Percentiles rank a stretch among this genome's conserved stretches.
Conservation (phyloP, 1,284 basidiomycete genomes). For the Takashimella koratensis region DNA sequence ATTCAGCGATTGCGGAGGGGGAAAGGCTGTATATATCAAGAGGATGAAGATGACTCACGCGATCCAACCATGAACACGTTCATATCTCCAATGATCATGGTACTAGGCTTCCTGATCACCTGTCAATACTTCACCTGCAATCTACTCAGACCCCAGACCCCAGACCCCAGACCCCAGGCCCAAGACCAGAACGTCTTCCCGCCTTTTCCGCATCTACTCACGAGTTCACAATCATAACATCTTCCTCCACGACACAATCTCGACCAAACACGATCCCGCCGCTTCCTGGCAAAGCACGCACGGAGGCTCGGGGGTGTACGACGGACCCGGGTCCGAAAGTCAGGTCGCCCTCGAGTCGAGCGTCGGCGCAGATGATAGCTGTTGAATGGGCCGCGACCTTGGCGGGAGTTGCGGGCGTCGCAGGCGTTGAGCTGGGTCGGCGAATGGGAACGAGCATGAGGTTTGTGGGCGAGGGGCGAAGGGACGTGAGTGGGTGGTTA, state of each 20-base stretch:
- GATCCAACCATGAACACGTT: slow-evolving; percentile 92
- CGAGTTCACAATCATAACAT: slow-evolving; percentile 80
- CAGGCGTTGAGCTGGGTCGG: not conserved
- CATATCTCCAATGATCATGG: slow-evolving; percentile 86
- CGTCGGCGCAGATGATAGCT: slow-evolving; percentile 80
- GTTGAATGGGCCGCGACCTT: slow-evolving; percentile 71
- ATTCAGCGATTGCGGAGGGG: no score
- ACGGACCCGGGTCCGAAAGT: slow-evolving; percentile 82
- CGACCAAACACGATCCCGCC: slow-evolving; percentile 83
- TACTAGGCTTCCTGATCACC: slow-evolving; percentile 65
- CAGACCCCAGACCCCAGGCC: no score
- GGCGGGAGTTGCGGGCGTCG: not conserved
- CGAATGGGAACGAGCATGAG: not conserved
- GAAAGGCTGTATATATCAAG: no score
- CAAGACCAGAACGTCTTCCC: no score
- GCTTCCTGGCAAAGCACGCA: slow-evolving; percentile 66
- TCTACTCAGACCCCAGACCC: no score
- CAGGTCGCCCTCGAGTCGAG: slow-evolving; percentile 82
- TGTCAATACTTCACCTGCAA: not conserved
- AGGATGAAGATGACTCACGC: slow-evolving; percentile 67
- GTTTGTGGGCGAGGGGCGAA: not conserved
- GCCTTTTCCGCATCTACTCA: slow-evolving; percentile 44
- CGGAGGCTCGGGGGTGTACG: slow-evolving; percentile 88
- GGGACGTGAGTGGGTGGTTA: not conserved
- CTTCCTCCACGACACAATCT: slow-evolving; percentile 88